Evolutionary conservation across 2,329 filamentous ascomycete species (phyloP).

Genomic region (Neopestalotiopsis clavispora): DNA sequence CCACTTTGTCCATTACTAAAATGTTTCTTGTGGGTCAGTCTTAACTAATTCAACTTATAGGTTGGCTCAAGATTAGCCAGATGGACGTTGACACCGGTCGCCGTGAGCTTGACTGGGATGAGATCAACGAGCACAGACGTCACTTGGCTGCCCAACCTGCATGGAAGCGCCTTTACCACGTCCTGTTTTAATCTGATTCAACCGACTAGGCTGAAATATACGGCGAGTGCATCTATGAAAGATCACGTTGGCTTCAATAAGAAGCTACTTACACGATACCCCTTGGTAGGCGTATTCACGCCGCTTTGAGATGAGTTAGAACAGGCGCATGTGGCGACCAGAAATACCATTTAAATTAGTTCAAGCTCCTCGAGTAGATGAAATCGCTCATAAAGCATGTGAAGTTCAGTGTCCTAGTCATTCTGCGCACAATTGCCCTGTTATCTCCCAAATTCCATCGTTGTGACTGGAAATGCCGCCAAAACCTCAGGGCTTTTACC

Average conservation of each 20-base stretch:
- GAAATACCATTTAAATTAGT: no score
- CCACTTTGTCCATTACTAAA: background rate
- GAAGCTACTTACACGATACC: background rate
- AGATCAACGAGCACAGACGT: slow-evolving; percentile 53
- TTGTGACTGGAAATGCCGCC: no score
- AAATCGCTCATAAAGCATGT: no score
- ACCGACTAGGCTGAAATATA: background rate
- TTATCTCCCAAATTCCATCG: no score
- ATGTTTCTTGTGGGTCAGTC: background rate
- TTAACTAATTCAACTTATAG: background rate
- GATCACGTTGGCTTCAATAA: background rate
- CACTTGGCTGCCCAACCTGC: slow-evolving; percentile 49
- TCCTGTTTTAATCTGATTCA: slow-evolving; percentile 36
- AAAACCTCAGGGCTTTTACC: no score
- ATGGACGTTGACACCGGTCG: slow-evolving; percentile 72
- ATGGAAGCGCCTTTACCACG: slow-evolving; percentile 44
- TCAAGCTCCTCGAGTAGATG: no score
- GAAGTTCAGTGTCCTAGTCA: no score
- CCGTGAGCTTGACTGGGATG: slow-evolving; percentile 66
- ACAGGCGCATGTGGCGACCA: no score
- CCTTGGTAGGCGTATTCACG: background rate
- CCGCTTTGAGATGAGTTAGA: no score
- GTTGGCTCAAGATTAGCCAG: slow-evolving; percentile 60
- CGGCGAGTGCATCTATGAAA: background rate
- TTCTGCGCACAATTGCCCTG: no score